Evolutionary conservation across 495 filamentous ascomycete genomes (phyloP).

Genomic region (Penicillium ochrochloron): DNA sequence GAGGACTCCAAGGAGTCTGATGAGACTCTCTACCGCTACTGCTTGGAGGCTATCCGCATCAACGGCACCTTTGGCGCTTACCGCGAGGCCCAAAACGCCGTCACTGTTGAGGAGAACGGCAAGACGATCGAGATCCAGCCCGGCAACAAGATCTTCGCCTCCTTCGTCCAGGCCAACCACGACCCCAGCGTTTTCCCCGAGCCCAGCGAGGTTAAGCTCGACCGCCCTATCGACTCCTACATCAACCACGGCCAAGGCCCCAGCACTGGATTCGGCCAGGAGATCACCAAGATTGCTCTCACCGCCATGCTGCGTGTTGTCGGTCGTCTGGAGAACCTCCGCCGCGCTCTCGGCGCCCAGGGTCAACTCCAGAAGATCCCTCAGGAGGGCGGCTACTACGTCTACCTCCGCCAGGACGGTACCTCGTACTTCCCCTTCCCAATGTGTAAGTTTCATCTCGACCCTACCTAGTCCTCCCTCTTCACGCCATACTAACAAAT

Average conservation of each 20-base stretch:
- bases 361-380: conserved; percentile 76
- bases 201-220: conserved; percentile 65
- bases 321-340: conserved; percentile 60
- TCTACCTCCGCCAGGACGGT: conserved; percentile 78
- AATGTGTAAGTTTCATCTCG: conserved; percentile 54
- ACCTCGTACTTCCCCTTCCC: conserved; percentile 76
- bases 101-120: conserved; percentile 57
- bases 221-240: conserved; percentile 70
- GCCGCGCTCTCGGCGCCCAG: conserved; percentile 68
- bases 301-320: conserved; percentile 67
- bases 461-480: neutral
- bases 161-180: conserved; percentile 52
- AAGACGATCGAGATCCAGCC: conserved; percentile 53
- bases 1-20: conserved; percentile 51
- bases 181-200: conserved; percentile 71
- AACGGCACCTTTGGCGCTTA: conserved; percentile 63
- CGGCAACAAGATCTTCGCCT: conserved; percentile 57
- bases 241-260: conserved; percentile 68
- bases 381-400: conserved; percentile 60
- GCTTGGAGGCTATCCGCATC: conserved; percentile 61
- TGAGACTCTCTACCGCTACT: conserved; percentile 54
- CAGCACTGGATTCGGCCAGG: conserved; percentile 64
- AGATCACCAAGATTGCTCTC: conserved; percentile 65
- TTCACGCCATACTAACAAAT: neutral
- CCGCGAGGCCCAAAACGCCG: conserved; percentile 49